These are phyloP conservation scores for Letharia lupina DNA, from an alignment of 495 filamentous ascomycete genomes.

Conservation along the genomic window DNA sequence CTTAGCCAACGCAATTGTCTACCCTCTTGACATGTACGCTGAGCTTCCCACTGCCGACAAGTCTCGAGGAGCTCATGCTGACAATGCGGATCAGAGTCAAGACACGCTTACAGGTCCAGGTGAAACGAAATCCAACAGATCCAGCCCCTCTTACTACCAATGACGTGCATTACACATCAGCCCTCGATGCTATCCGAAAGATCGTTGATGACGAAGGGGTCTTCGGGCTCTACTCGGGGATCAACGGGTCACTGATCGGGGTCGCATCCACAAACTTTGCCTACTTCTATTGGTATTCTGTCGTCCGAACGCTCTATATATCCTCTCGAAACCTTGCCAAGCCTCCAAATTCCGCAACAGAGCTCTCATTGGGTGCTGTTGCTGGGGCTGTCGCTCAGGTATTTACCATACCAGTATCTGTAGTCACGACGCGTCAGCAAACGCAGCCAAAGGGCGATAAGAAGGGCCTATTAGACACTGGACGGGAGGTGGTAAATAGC, in stretches of 20 bases:
- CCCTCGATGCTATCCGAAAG: conserved; percentile 78
- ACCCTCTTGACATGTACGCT: conserved; percentile 90
- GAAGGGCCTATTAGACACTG: conserved; percentile 85
- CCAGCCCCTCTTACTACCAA: conserved; percentile 30
- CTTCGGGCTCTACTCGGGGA: conserved; percentile 78
- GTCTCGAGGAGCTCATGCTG: conserved; percentile 1
- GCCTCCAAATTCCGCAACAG: conserved; percentile 71
- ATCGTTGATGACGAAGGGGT: conserved; percentile 78
- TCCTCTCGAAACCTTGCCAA: conserved; percentile 51
- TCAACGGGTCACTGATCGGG: conserved; percentile 75
- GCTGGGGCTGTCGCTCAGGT: conserved; percentile 89
- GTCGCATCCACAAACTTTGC: conserved; percentile 98
- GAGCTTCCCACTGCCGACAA: neutral
- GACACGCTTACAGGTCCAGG: conserved; percentile 93
- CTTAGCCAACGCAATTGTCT: conserved; percentile 90
- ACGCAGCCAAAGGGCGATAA: conserved; percentile 76
- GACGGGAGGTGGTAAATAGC: conserved; percentile 74
- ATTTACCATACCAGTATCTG: conserved; percentile 92
- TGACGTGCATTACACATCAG: conserved; percentile 69
- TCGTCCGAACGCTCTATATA: conserved; percentile 76
- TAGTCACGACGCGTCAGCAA: conserved; percentile 92
- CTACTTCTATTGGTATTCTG: conserved; percentile 99
- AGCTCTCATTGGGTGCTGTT: conserved; percentile 79
- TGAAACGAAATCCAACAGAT: conserved; percentile 53
- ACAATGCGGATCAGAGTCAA: conserved; percentile 60